phyloP scores from a whole-genome alignment of 176 grass and related monocot species.

The Lolium perenne region DNA sequence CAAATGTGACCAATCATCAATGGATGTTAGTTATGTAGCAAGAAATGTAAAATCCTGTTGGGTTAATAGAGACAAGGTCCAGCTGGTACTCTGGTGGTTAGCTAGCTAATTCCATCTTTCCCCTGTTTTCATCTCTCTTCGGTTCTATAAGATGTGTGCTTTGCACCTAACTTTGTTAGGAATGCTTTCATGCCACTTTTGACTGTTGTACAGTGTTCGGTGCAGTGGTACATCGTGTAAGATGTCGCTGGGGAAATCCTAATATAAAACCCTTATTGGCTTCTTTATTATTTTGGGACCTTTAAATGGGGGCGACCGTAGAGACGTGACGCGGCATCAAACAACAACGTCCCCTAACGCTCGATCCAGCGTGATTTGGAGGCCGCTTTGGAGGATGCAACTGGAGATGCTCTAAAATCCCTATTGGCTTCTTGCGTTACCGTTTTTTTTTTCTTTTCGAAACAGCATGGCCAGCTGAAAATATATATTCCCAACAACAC shows the following conservation, averaged over 20 bases:
- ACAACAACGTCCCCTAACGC: too few species aligned
- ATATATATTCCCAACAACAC: background rate
- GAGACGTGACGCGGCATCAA: too few species aligned
- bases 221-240: background rate
- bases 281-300: too few species aligned
- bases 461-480: background rate
- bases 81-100: conserved; percentile 3
- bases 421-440: background rate
- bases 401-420: background rate
- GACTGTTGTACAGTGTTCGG: conserved; percentile 4
- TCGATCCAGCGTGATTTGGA: too few species aligned
- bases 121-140: background rate
- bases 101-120: background rate
- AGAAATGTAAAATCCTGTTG: conserved; percentile 24
- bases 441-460: background rate
- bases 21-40: background rate
- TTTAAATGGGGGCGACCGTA: too few species aligned
- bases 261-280: too few species aligned
- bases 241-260: conserved; percentile 22
- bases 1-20: background rate
- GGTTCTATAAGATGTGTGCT: background rate
- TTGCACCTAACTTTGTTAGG: conserved; percentile 46
- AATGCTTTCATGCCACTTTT: conserved; percentile 32
- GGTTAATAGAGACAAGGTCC: conserved; percentile 10
- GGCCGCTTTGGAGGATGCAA: too few species aligned